Conservation (phyloP, 139 green algal genomes). For the Coccomyxa sp. region DNA sequence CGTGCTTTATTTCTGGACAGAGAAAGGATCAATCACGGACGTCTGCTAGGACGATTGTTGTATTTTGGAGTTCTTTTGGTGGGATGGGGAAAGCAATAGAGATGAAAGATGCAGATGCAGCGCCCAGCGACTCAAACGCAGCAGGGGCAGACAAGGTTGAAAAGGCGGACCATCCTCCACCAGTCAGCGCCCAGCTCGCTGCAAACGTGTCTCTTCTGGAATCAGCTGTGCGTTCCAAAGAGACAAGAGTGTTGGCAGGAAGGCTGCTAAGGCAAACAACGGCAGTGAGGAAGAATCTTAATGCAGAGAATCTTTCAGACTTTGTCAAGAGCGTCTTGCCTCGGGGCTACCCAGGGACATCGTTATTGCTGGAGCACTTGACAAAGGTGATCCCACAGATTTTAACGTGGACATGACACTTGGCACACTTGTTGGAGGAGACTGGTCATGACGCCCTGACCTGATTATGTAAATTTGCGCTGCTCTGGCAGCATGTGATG, state of each 20-base stretch:
- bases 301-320: constrained; percentile 29
- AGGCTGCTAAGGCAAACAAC: constrained; percentile 71
- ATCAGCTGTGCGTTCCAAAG: constrained; percentile 74
- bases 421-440: neutral
- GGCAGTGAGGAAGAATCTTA: constrained; percentile 56
- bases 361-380: constrained; percentile 33
- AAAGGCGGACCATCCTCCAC: neutral
- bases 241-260: constrained; percentile 67
- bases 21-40: too few species aligned
- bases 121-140: neutral
- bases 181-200: constrained; percentile 14
- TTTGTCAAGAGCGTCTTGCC: constrained; percentile 53
- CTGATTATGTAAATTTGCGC: neutral
- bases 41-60: too few species aligned
- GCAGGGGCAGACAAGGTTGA: neutral
- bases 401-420: neutral
- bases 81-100: constrained; percentile 36
- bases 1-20: too few species aligned
- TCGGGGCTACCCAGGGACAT: constrained; percentile 12
- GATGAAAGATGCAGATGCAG: constrained; percentile 22
- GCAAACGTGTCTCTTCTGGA: constrained; percentile 55
- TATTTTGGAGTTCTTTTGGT: too few species aligned
- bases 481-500: neutral
- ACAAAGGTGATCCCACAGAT: constrained; percentile 37
- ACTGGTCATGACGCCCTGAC: neutral